phyloP scores from a whole-genome alignment of 2,329 filamentous ascomycete species.

The Lecanicillium sp. region DNA sequence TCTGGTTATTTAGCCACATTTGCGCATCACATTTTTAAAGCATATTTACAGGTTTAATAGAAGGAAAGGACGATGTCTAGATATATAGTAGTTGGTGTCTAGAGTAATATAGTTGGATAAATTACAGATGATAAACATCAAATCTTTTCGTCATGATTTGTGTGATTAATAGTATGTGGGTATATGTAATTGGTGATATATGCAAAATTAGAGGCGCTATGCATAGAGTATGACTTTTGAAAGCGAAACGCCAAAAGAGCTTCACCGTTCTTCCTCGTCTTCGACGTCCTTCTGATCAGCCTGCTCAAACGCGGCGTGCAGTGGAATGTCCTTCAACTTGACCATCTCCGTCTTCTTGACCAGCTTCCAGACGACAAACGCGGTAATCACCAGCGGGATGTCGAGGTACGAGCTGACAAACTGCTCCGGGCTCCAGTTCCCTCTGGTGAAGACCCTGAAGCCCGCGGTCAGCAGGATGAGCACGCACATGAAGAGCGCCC shows the following conservation, averaged over 20 bases:
- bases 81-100: not conserved
- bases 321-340: constrained; percentile 43
- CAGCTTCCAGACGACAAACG: constrained; percentile 60
- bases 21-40: not conserved
- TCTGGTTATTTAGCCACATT: not conserved
- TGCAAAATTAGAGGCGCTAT: not conserved
- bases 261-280: not conserved
- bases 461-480: constrained; percentile 65
- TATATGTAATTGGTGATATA: too few species aligned
- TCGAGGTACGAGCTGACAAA: constrained; percentile 60
- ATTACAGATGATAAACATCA: not conserved
- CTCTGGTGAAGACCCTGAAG: constrained; percentile 56
- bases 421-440: constrained; percentile 49
- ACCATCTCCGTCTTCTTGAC: constrained; percentile 55
- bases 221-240: not conserved
- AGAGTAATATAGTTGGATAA: constrained; percentile 1
- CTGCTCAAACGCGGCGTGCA: constrained; percentile 46
- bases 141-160: too few species aligned
- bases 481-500: constrained; percentile 53
- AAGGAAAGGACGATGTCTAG: not conserved
- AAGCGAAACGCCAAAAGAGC: not conserved
- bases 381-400: constrained; percentile 50
- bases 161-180: too few species aligned
- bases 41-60: constrained; percentile 8
- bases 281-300: constrained; percentile 24